A percentile compares a stretch with the other conserved stretches of the same genome.
Evolutionary conservation across 2,329 filamentous ascomycete genomes (phyloP).

Genomic region (Aspergillus puulaauensis): DNA sequence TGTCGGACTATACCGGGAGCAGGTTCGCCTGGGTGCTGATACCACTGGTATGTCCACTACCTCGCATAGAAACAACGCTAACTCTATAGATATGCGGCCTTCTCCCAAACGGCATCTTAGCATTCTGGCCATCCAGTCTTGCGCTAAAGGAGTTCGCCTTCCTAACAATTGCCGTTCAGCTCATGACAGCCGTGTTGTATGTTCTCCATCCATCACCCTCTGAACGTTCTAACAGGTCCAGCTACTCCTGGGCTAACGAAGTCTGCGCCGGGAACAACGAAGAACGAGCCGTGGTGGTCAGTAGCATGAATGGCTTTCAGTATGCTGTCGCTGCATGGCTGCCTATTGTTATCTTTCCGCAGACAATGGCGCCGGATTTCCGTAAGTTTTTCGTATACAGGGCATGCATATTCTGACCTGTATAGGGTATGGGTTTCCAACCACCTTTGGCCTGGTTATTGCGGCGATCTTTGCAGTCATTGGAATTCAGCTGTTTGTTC

Average conservation of each 20-base stretch:
- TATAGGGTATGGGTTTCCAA: constrained; percentile 11
- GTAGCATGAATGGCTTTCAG: constrained; percentile 55
- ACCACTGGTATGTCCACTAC: constrained; percentile 12
- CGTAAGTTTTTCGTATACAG: background rate
- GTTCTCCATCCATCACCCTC: background rate
- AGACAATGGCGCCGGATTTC: constrained; percentile 13
- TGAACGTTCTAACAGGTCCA: background rate
- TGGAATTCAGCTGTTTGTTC: constrained; percentile 2
- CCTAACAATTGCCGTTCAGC: constrained; percentile 14
- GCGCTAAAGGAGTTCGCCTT: constrained; percentile 17
- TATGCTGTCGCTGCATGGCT: constrained; percentile 18
- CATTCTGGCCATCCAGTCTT: constrained; percentile 13
- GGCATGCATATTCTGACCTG: background rate
- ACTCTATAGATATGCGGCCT: constrained; percentile 24
- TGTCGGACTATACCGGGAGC: constrained; percentile 15
- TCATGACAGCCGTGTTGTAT: constrained; percentile 39
- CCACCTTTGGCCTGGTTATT: constrained; percentile 12
- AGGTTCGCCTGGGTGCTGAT: constrained; percentile 20
- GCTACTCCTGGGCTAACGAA: constrained; percentile 21
- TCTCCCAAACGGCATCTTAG: constrained; percentile 33
- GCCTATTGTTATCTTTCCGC: constrained; percentile 16
- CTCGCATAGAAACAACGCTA: no score
- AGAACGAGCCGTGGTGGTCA: constrained; percentile 38
- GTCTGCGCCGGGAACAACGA: constrained; percentile 32
- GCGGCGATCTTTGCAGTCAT: constrained; percentile 7